Base-by-base conservation (phyloP, 2,329 filamentous ascomycete genomes). In the Fusarium beomiforme region DNA sequence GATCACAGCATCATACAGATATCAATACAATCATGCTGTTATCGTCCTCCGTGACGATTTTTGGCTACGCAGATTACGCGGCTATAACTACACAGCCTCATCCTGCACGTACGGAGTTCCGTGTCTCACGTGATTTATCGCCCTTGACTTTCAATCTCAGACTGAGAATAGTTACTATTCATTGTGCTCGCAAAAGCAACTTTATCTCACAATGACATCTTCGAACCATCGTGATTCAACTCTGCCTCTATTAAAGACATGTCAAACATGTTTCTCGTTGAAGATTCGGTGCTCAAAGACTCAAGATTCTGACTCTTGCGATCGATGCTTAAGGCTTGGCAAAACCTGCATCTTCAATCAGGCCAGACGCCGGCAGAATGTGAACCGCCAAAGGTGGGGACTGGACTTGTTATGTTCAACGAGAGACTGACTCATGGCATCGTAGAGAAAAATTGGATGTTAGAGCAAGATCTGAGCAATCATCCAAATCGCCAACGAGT, bases 231-330 rank as follows among this genome's bases (percentile, higher is more conserved):
- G 14, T 21, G 19, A 47, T 2, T 53, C 51, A 0, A 54, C 68
- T 2, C 53, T 63, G 7, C 59, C 59, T 0, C 7, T 71, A 8
- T 21, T 71, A 1, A 79, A 78, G 37, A 80, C 79, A 4, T 80
- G 79, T 8, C 77, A 79, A 23, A 77, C 77, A 23, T 80, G 79
- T 49, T 77, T 78, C 21, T 67, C 72, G 2, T 56, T 78, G 0
- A 80, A 80, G 8, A 79, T 81, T 12, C 72, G 77, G 4, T 80
- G 79, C 55, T 70, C 76, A 8, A 79, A 77, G 21, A 77, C 77
- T 0, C 78, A 79, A 11, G 73, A 78, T 17, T 78, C 75, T 5
- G 76, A 69, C 2, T 46, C 69, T 4, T 80, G 78, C 60, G 79
- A 80, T 51, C 71, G 79, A 8, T 81, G 78, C 33, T 49, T 80